Percentiles rank a stretch among this genome's conserved stretches.
These are phyloP conservation scores for Eutrema salsugineum DNA, from an alignment of 441 rosid genomes.

Conservation along the genomic window DNA sequence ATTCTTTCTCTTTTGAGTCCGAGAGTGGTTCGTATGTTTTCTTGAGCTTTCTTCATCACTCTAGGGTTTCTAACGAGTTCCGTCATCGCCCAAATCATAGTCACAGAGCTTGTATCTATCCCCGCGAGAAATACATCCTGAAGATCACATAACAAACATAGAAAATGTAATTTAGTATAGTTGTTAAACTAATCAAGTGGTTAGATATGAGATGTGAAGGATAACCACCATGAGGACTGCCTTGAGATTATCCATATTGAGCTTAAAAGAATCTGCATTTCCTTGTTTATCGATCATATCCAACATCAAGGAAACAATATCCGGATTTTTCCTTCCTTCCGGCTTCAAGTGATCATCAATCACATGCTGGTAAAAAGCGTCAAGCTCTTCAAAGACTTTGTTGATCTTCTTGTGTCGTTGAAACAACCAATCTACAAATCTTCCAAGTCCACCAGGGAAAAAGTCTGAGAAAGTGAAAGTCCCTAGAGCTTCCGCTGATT, in stretches of 20 bases:
- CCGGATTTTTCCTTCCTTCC: background rate
- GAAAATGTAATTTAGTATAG: too few relatives aligned
- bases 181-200: background rate
- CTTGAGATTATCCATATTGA: constrained; percentile 35
- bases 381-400: constrained; percentile 23
- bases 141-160: background rate
- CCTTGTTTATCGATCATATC: constrained; percentile 5
- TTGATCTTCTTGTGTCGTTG: constrained; percentile 11
- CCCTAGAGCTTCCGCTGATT: constrained; percentile 7
- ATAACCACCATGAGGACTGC: constrained; percentile 39
- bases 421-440: constrained; percentile 1
- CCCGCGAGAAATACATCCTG: constrained; percentile 39
- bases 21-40: background rate
- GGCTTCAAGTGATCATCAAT: constrained; percentile 21
- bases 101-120: constrained; percentile 31
- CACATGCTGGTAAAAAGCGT: constrained; percentile 23
- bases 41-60: constrained; percentile 42
- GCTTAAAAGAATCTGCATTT: background rate
- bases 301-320: constrained; percentile 25
- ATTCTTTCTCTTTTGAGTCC: background rate
- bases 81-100: constrained; percentile 46
- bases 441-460: constrained; percentile 12
- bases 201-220: background rate
- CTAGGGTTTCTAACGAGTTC: constrained; percentile 40
- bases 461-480: constrained; percentile 19